These are phyloP conservation scores for Cornus controversa DNA, from an alignment of 148 eudicot genomes.

Conservation along the genomic window DNA sequence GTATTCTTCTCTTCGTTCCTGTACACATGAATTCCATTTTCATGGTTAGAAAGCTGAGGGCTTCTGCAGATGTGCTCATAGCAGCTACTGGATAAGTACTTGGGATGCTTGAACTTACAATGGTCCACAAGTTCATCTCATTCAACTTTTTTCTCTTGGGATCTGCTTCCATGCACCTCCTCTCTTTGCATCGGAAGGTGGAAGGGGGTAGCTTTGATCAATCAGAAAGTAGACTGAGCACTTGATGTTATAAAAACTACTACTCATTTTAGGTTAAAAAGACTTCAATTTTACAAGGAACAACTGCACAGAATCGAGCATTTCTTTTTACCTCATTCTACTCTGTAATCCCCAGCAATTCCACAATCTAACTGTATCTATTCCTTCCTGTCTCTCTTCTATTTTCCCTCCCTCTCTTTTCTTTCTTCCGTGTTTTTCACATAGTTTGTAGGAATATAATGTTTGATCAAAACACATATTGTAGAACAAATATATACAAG, in stretches of 20 bases:
- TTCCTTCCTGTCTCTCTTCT: background rate
- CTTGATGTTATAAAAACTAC: background rate
- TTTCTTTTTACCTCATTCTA: too few species aligned
- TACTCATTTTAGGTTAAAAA: background rate
- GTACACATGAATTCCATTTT: background rate
- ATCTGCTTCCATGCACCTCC: background rate
- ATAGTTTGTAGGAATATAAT: background rate
- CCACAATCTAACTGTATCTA: too few species aligned
- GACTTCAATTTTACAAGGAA: background rate
- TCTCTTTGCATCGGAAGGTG: background rate
- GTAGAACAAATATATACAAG: too few species aligned
- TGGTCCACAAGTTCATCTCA: background rate
- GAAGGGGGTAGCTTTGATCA: background rate
- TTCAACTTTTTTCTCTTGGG: background rate
- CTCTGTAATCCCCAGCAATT: too few species aligned
- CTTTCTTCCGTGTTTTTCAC: background rate
- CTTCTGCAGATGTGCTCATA: background rate
- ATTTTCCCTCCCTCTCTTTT: background rate
- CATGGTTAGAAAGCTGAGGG: background rate
- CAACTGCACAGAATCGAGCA: too few species aligned
- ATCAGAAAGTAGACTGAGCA: background rate
- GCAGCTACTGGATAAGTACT: background rate
- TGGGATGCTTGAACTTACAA: background rate
- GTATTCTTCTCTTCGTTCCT: background rate
- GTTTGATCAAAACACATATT: background rate